Conservation (phyloP, 106 monocot species). For the Platanthera guangdongensis region DNA sequence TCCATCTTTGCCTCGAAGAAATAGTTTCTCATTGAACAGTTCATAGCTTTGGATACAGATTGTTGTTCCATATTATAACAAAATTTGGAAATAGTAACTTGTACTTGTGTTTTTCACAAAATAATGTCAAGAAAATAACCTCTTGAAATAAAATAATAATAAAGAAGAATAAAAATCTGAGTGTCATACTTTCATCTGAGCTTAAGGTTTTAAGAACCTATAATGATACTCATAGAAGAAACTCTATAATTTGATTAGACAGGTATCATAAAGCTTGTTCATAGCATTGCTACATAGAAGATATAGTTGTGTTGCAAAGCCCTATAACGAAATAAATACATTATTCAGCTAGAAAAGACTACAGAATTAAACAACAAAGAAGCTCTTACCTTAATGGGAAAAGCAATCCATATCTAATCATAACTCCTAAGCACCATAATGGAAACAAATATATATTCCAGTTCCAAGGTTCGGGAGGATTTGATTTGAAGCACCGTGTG, state of each 20-base stretch:
- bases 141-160: not conserved
- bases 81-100: not conserved
- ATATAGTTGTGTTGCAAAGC: not conserved
- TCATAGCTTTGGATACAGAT: too few species aligned
- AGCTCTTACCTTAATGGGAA: slow-evolving; percentile 64
- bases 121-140: not conserved
- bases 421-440: slow-evolving; percentile 83
- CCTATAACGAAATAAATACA: not conserved
- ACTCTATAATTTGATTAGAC: not conserved
- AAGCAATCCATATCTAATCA: slow-evolving; percentile 82
- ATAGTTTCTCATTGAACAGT: not conserved
- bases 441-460: slow-evolving; percentile 97
- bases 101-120: not conserved
- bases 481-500: slow-evolving; percentile 94
- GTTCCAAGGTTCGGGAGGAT: slow-evolving; percentile 93
- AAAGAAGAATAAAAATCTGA: not conserved
- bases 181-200: not conserved
- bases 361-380: not conserved
- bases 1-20: not conserved
- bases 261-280: not conserved
- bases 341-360: not conserved
- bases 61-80: not conserved
- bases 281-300: not conserved
- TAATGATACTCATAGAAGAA: not conserved
- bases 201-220: too few species aligned